Conservation (phyloP, 257 asterid genomes). For the Nicotiana attenuata region DNA sequence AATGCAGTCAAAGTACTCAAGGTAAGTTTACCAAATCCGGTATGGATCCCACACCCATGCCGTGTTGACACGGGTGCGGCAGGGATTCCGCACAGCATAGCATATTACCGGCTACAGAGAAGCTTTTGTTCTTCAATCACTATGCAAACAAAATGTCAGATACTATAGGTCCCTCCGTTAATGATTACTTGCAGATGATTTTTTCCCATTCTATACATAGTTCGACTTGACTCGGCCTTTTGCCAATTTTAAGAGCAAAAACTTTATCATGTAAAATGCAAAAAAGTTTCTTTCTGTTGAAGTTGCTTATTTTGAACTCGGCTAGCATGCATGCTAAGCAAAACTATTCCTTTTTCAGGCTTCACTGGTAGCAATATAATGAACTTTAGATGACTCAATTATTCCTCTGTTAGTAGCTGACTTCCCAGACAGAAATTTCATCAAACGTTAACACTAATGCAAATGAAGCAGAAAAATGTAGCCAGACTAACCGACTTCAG, state of each 20-base stretch:
- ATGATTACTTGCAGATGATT: background rate
- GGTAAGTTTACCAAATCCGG: too few species aligned
- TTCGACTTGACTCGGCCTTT: background rate
- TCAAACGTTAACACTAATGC: background rate
- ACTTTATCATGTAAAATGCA: background rate
- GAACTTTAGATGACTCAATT: background rate
- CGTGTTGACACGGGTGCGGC: too few species aligned
- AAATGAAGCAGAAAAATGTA: background rate
- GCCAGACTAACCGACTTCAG: conserved; percentile 62
- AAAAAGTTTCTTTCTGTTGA: background rate
- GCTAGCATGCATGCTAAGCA: background rate
- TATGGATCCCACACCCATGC: too few species aligned
- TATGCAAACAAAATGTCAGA: background rate
- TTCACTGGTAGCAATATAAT: background rate
- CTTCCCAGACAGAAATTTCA: background rate
- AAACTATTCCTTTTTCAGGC: background rate
- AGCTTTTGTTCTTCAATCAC: background rate
- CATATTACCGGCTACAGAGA: background rate
- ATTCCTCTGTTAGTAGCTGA: background rate
- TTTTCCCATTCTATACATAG: background rate
- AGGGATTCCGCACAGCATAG: too few species aligned
- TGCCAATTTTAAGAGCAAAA: background rate
- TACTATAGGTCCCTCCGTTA: background rate
- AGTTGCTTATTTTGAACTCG: background rate
- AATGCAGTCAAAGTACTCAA: too few species aligned